phyloP scores from a whole-genome alignment of 208 protist species.

The Herpetomonas tarakana region DNA sequence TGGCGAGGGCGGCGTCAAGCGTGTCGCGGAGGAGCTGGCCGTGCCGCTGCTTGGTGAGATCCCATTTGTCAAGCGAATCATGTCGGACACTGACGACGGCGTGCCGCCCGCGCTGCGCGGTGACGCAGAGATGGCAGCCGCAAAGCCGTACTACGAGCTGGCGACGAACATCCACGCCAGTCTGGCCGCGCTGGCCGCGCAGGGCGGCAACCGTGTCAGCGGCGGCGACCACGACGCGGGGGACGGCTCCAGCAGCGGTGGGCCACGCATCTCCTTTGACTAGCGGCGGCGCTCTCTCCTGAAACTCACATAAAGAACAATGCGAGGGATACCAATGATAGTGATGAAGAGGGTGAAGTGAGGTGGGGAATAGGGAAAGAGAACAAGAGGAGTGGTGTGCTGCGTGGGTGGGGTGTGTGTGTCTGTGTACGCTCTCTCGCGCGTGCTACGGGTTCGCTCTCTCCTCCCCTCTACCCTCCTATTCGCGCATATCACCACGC shows the following conservation, averaged over 20 bases:
- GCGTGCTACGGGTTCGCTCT: too few relatives aligned
- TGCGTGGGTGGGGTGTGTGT: too few relatives aligned
- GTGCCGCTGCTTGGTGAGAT: slow-evolving; percentile 93
- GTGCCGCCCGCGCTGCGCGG: slow-evolving; percentile 86
- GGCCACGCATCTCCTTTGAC: slow-evolving; percentile 47
- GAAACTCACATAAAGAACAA: too few relatives aligned
- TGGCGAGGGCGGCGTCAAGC: slow-evolving; percentile 85
- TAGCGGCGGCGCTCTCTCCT: too few relatives aligned
- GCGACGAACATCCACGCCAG: slow-evolving; percentile 44
- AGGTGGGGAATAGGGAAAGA: too few relatives aligned
- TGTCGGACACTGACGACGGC: slow-evolving; percentile 91
- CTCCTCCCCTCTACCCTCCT: too few relatives aligned
- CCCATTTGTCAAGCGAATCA: slow-evolving; percentile 89
- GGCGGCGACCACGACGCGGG: background rate
- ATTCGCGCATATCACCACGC: too few relatives aligned
- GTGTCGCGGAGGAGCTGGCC: slow-evolving; percentile 80
- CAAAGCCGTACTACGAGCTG: slow-evolving; percentile 82
- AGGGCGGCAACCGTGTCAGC: background rate
- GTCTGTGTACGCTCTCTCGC: too few relatives aligned
- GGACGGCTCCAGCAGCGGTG: slow-evolving; percentile 8
- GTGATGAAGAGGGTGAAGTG: too few relatives aligned
- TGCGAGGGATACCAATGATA: too few relatives aligned
- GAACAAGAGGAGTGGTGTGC: too few relatives aligned
- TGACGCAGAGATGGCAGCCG: slow-evolving; percentile 49
- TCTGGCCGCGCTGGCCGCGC: slow-evolving; percentile 15